Evolutionary conservation across 495 filamentous ascomycete species (phyloP).

Genomic region (Achaetomiella virescens): DNA sequence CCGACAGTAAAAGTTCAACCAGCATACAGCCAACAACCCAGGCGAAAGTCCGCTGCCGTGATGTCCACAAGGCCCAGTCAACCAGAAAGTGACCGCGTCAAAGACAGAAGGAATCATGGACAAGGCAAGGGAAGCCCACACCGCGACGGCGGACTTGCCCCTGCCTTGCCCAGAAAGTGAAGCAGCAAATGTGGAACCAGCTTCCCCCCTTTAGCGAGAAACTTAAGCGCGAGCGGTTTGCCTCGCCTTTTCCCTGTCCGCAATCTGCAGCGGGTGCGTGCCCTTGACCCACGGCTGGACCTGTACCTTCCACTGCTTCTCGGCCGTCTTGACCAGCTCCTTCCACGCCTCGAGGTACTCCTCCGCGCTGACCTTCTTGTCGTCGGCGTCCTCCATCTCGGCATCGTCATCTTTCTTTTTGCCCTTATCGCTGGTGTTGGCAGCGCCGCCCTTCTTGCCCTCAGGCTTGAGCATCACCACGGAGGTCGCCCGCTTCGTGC

Average conservation of each 20-base stretch:
- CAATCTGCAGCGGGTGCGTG: constrained; percentile 25
- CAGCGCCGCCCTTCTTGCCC: constrained; percentile 51
- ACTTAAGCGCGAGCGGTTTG: neutral
- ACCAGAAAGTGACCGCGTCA: neutral
- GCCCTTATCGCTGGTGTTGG: constrained; percentile 28
- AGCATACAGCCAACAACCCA: constrained; percentile 1
- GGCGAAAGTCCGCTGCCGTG: neutral
- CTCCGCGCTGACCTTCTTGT: constrained; percentile 49
- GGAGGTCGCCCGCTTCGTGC: constrained; percentile 91
- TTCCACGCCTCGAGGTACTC: constrained; percentile 69
- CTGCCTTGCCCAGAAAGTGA: neutral
- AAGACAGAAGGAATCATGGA: constrained; percentile 2
- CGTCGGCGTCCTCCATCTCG: constrained; percentile 32
- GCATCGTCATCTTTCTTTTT: constrained; percentile 44
- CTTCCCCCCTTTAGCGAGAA: neutral
- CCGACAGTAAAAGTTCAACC: neutral
- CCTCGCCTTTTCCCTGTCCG: constrained; percentile 3
- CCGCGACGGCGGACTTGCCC: neutral
- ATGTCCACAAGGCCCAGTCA: neutral
- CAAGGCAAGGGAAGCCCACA: neutral
- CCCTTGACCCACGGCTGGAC: constrained; percentile 32
- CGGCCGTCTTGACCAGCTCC: constrained; percentile 63
- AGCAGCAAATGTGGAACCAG: neutral
- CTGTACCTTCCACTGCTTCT: constrained; percentile 54
- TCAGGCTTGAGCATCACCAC: constrained; percentile 74